Conservation (phyloP, 2,329 filamentous ascomycete genomes). For the Aspergillus arachidicola region DNA sequence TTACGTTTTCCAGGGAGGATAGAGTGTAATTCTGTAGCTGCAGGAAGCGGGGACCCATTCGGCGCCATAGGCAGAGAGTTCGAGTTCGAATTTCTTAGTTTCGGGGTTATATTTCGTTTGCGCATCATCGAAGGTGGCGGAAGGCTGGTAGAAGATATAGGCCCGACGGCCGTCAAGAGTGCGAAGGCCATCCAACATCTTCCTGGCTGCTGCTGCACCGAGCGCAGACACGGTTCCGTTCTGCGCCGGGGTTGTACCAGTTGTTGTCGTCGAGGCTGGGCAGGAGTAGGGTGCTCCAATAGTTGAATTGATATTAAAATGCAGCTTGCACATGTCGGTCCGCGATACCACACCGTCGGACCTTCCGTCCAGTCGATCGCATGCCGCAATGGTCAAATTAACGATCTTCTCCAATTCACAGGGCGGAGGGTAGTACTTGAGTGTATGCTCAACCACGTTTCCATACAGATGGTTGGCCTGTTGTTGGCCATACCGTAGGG, state of each 20-base stretch:
- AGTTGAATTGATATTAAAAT: slow-evolving; percentile 50
- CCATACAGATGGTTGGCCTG: slow-evolving; percentile 48
- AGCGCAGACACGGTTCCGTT: slow-evolving; percentile 30
- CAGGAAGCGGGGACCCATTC: slow-evolving; percentile 40
- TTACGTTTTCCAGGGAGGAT: slow-evolving; percentile 49
- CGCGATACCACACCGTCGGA: slow-evolving; percentile 57
- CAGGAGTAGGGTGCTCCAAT: slow-evolving; percentile 53
- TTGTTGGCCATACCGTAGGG: slow-evolving; percentile 49
- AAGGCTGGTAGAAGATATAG: slow-evolving; percentile 40
- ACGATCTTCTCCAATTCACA: slow-evolving; percentile 41
- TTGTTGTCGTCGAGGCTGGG: slow-evolving; percentile 27
- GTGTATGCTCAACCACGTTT: slow-evolving; percentile 41
- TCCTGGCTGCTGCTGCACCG: slow-evolving; percentile 35
- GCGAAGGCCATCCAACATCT: slow-evolving; percentile 44
- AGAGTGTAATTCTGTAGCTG: slow-evolving; percentile 41
- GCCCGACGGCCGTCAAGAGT: slow-evolving; percentile 42
- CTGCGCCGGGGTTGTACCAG: slow-evolving; percentile 29
- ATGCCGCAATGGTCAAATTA: slow-evolving; percentile 58
- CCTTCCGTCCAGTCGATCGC: slow-evolving; percentile 58
- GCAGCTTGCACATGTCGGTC: slow-evolving; percentile 50
- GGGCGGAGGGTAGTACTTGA: slow-evolving; percentile 46
- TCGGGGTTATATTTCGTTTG: slow-evolving; percentile 27
- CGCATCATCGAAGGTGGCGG: slow-evolving; percentile 29
- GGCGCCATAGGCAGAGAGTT: slow-evolving; percentile 37
- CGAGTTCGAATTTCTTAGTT: slow-evolving; percentile 31